Evolutionary conservation across 345 rosid genomes (phyloP).

Genomic region (Raphanus raphanistrum): DNA sequence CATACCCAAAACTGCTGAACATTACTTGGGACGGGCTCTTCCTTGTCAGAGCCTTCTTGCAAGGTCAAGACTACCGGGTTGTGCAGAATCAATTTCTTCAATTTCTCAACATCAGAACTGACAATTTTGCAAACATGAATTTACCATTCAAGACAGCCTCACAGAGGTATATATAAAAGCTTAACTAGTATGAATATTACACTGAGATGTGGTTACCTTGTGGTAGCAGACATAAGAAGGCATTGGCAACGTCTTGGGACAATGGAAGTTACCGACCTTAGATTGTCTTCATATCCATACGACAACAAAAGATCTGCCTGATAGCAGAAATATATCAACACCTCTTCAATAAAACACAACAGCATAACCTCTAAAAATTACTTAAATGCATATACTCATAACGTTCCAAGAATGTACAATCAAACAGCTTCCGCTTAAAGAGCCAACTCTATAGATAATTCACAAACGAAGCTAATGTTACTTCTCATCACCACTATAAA

Average conservation of each 20-base stretch:
- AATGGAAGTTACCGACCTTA: conserved; percentile 69
- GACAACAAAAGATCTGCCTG: conserved; percentile 96
- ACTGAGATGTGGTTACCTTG: conserved; percentile 50
- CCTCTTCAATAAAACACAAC: neutral
- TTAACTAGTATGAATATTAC: neutral
- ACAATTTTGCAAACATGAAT: conserved; percentile 28
- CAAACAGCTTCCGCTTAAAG: neutral
- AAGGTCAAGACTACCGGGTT: conserved; percentile 74
- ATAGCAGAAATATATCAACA: conserved; percentile 40
- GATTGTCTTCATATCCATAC: conserved; percentile 90
- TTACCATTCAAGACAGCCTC: neutral
- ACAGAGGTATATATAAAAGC: neutral
- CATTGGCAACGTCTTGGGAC: conserved; percentile 86
- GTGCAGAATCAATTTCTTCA: conserved; percentile 84
- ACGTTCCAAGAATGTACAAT: neutral
- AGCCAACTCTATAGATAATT: neutral
- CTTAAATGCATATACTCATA: neutral
- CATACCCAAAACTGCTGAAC: conserved; percentile 95
- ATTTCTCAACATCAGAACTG: conserved; percentile 89
- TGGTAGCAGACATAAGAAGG: conserved; percentile 97
- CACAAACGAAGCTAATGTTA: neutral
- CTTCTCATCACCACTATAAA: neutral
- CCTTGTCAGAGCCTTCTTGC: conserved; percentile 72
- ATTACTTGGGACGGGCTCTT: conserved; percentile 78
- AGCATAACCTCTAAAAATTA: neutral